Evolutionary conservation across 768 basidiomycete genomes (phyloP).

Genomic region (Mycena leptocephala): DNA sequence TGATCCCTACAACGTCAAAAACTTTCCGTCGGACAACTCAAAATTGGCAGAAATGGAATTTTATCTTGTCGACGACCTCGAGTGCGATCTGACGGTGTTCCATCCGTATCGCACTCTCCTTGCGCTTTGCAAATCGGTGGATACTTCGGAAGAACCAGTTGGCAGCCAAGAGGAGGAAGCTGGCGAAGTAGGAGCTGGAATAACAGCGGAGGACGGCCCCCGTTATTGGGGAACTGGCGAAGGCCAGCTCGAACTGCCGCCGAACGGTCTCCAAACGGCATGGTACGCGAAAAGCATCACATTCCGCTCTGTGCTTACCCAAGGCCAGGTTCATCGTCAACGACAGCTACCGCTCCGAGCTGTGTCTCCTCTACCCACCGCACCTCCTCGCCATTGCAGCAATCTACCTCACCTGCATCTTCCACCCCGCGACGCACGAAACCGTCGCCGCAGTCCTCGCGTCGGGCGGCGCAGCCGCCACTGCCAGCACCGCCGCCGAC

Average conservation of each 20-base stretch:
- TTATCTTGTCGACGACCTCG: conserved; percentile 96
- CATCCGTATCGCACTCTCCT: conserved; percentile 95
- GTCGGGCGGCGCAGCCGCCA: conserved; percentile 36
- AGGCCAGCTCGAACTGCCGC: conserved; percentile 83
- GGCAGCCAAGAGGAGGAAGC: conserved; percentile 64
- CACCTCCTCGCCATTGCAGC: conserved; percentile 95
- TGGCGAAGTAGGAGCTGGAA: conserved; percentile 67
- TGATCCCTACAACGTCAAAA: conserved; percentile 80
- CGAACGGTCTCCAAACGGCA: conserved; percentile 88
- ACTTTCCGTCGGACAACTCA: conserved; percentile 90
- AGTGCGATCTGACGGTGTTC: conserved; percentile 94
- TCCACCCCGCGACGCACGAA: conserved; percentile 74
- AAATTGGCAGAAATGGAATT: conserved; percentile 99
- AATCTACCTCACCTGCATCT: conserved; percentile 89
- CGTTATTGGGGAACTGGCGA: conserved; percentile 89
- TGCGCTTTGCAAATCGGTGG: conserved; percentile 71
- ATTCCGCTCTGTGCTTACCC: neutral
- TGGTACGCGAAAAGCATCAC: conserved; percentile 73
- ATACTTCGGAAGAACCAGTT: conserved; percentile 63
- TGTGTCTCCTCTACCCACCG: conserved; percentile 96
- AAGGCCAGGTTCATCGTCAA: conserved; percentile 88
- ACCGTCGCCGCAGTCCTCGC: conserved; percentile 58
- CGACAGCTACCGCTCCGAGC: conserved; percentile 94
- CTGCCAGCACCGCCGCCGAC: conserved; percentile 35
- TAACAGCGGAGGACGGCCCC: conserved; percentile 66